Conservation (phyloP, 208 protist species). For the Jaenimonas drosophilae region DNA sequence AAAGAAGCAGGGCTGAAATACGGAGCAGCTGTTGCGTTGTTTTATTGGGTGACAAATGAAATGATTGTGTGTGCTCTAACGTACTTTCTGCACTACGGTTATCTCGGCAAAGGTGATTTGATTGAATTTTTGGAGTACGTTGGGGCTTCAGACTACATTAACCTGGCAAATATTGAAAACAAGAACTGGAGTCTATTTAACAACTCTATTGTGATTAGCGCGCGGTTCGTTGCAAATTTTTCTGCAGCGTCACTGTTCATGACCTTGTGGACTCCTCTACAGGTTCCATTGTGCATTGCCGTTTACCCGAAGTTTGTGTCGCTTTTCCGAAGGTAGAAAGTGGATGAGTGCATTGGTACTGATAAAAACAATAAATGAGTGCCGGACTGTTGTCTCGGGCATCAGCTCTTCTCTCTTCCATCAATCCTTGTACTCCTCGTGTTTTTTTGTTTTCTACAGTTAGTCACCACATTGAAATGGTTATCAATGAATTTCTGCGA, state of each 20-base stretch:
- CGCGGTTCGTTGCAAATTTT: slow-evolving; percentile 39
- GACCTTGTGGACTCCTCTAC: slow-evolving; percentile 31
- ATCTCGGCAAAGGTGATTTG: slow-evolving; percentile 41
- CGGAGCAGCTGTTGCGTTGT: slow-evolving; percentile 19
- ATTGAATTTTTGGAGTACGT: slow-evolving; percentile 24
- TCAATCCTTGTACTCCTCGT: slow-evolving; percentile 3
- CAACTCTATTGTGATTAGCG: slow-evolving; percentile 20
- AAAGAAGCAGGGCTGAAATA: slow-evolving; percentile 17
- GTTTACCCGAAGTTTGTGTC: slow-evolving; percentile 19
- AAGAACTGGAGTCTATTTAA: slow-evolving; percentile 38
- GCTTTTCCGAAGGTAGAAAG: not conserved
- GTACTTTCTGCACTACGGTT: slow-evolving; percentile 38
- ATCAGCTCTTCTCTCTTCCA: slow-evolving; percentile 6
- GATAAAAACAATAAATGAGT: not conserved
- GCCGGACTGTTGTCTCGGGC: not conserved
- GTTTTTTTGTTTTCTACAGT: slow-evolving; percentile 8
- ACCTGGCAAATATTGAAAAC: slow-evolving; percentile 18
- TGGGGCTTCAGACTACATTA: slow-evolving; percentile 24
- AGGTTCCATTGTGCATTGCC: slow-evolving; percentile 32
- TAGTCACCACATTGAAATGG: slow-evolving; percentile 16
- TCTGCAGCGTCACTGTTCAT: slow-evolving; percentile 44
- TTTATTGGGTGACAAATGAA: slow-evolving; percentile 50
- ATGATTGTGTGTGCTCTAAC: slow-evolving; percentile 28
- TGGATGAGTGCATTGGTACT: not conserved
- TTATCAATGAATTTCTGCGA: slow-evolving; percentile 64